A percentile compares a stretch with the other conserved stretches of the same genome.
These are phyloP conservation scores for Oligophagozyma castellii DNA, from an alignment of 1,139 yeast species.

Conservation along the genomic window DNA sequence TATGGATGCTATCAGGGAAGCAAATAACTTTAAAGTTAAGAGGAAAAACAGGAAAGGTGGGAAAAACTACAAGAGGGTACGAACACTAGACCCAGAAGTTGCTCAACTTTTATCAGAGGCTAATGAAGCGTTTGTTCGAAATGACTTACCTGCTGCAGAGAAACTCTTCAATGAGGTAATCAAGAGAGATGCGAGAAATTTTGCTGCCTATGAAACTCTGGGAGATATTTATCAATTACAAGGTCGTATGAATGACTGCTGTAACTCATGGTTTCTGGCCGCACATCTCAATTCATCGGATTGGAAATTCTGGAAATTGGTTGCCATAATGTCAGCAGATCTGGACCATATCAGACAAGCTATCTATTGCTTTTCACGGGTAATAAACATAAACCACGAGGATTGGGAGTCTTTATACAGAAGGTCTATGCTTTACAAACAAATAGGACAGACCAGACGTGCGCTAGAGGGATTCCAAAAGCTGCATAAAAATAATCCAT, in stretches of 20 bases:
- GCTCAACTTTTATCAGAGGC: conserved; percentile 53
- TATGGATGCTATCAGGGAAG: conserved; percentile 49
- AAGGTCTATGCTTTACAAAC: conserved; percentile 54
- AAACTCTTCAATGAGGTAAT: conserved; percentile 60
- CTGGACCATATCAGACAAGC: conserved; percentile 73
- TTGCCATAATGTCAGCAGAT: conserved; percentile 63
- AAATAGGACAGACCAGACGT: conserved; percentile 48
- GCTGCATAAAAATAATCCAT: conserved; percentile 46
- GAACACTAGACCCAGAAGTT: conserved; percentile 59
- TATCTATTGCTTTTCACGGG: conserved; percentile 64
- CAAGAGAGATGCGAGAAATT: conserved; percentile 60
- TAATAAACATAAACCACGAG: conserved; percentile 44
- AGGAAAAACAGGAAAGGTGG: conserved; percentile 29
- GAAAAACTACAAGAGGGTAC: conserved; percentile 21
- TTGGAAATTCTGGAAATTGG: conserved; percentile 69
- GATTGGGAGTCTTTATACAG: conserved; percentile 42
- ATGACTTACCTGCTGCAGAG: conserved; percentile 54
- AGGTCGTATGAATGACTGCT: conserved; percentile 56
- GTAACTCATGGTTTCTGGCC: conserved; percentile 72
- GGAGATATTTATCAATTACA: conserved; percentile 71
- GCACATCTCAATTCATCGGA: conserved; percentile 73
- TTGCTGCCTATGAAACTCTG: conserved; percentile 70
- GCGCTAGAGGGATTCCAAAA: conserved; percentile 67
- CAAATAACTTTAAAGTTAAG: conserved; percentile 43
- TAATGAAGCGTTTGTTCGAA: conserved; percentile 62